Base-by-base conservation (phyloP, 1,139 yeast species). In the Blastobotrys raffinosifermentans region DNA sequence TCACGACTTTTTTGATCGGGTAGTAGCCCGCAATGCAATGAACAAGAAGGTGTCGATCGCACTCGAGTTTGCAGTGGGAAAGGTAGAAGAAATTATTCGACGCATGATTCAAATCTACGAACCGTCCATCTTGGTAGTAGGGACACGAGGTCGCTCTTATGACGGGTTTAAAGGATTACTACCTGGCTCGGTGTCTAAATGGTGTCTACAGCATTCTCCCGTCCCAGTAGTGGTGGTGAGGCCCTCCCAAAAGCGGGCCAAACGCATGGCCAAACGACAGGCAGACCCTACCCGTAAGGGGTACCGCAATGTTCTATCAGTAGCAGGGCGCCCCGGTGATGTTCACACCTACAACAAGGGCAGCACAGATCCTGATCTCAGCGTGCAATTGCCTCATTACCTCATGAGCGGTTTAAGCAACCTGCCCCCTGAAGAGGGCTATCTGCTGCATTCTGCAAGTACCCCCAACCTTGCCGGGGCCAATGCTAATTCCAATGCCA, bases 211-310 rank as follows among this genome's bases (percentile, higher is more conserved):
- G 53, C 77, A 73, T 52, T 80, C 84, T 0, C 69, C 75, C 15
- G 77, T 80, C 1, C 87, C 87, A 0, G 85, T 79, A 3, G 70
- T 79, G 32, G 74, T 79, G 8, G 82, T 80, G 7, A 75, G 78
- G 44, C 83, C 84, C 1, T 61, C 62, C 15, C 71, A 73, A 48
- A 66, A 66, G 37, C 51, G 64, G 2, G 55, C 53, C 31, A 54
- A 55, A 41, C 52, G 49, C 31, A 57, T 54, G 41, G 53, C 50
- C 6, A 58, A 59, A 39, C 53, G 67, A 10, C 58, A 49, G 26
- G 57, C 60, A 2, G 63, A 61, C 38, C 62, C 65, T 1, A 33
- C 50, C 9, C 13, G 15, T n/a, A n/a, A n/a, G n/a, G n/a, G n/a
- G n/a, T n/a, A n/a, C n/a, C n/a, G n/a, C n/a, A n/a, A n/a, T n/a